Evolutionary conservation across 805 yeast species (phyloP), one percentile per base, ranked within the genome.

Genomic region (Schwanniomyces occidentalis): DNA sequence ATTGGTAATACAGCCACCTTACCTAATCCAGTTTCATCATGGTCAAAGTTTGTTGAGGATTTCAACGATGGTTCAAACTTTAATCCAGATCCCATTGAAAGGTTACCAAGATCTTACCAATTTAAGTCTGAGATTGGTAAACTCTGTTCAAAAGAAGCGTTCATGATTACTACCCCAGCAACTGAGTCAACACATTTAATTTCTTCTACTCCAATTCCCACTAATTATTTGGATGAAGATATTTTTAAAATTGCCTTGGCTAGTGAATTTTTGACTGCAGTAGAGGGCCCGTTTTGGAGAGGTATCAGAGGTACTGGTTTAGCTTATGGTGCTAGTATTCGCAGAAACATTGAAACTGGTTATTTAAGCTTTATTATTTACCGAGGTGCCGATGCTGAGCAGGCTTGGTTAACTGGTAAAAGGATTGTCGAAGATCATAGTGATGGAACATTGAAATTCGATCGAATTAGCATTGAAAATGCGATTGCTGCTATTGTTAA

Each of bases 261-360:
- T 5, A 73, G 83, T 5, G 89, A 85, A 36, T 84, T 80, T 49
- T 66, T 93, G 37, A 85, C 82, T 45, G 84, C 88, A 23, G 88
- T 87, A 13, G 99, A 93, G 58, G 99, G 99, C 3, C 99, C 98
- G 22, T 82, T 91, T 44, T 91, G 98, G 97, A 76, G 87, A 50
- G 96, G 95, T 37, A 85, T 93, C 21, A 77, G 99, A 61, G 99
- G 99, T 25, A 75, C 89, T 1, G 99, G 99, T 2, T 66, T 86
- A 27, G 97, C 97, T 0, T 93, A 93, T 57, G 97, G 96, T 24
- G 93, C 91, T 1, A 69, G 66, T 35, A 69, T 87, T 46, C 53
- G 69, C 27, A 69, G 77, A 30, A 72, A 74, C 42, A 52, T 76
- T 8, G 96, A 88, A 46, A 63, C 76, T 25, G 91, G 95, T 3